These are phyloP conservation scores for Oxytropis ochrocephala DNA, from an alignment of 306 rosid species.

Conservation along the genomic window DNA sequence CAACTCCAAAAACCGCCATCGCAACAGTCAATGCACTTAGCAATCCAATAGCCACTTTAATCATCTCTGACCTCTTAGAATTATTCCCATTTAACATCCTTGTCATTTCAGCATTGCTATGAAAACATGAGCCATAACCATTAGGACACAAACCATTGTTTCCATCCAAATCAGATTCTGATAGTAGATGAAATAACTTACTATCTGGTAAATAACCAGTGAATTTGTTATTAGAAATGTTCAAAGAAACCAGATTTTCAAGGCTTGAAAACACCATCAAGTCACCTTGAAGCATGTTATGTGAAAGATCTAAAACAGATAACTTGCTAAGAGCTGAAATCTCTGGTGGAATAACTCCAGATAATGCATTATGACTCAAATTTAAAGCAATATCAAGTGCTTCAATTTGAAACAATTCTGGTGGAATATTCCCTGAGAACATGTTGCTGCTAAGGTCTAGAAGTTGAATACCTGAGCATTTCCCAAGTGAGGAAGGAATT, in stretches of 20 bases:
- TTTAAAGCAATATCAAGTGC: slow-evolving; percentile 76
- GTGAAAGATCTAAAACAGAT: slow-evolving; percentile 67
- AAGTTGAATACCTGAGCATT: slow-evolving; percentile 62
- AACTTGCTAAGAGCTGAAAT: slow-evolving; percentile 58
- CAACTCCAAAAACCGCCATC: slow-evolving; percentile 50
- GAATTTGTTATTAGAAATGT: slow-evolving; percentile 76
- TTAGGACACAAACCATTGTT: slow-evolving; percentile 66
- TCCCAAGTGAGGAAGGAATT: slow-evolving; percentile 60
- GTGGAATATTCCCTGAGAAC: slow-evolving; percentile 57
- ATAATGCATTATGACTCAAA: slow-evolving; percentile 61
- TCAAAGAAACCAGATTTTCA: slow-evolving; percentile 70
- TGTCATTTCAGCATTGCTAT: slow-evolving; percentile 34
- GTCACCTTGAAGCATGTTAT: slow-evolving; percentile 68
- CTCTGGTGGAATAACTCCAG: slow-evolving; percentile 59
- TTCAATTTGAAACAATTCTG: slow-evolving; percentile 50
- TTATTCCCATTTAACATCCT: slow-evolving; percentile 6
- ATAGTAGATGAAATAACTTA: slow-evolving; percentile 64
- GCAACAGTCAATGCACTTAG: slow-evolving; percentile 50
- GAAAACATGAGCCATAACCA: slow-evolving; percentile 52
- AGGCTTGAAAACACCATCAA: slow-evolving; percentile 52
- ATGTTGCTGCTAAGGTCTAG: slow-evolving; percentile 72
- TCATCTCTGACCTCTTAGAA: slow-evolving; percentile 36
- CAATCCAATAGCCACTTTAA: slow-evolving; percentile 54
- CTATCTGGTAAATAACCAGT: slow-evolving; percentile 67
- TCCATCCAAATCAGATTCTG: slow-evolving; percentile 53